A percentile compares a stretch with the other conserved stretches of the same genome.
Evolutionary conservation across 495 filamentous ascomycete genomes (phyloP).

Genomic region (Penicillium desertorum): DNA sequence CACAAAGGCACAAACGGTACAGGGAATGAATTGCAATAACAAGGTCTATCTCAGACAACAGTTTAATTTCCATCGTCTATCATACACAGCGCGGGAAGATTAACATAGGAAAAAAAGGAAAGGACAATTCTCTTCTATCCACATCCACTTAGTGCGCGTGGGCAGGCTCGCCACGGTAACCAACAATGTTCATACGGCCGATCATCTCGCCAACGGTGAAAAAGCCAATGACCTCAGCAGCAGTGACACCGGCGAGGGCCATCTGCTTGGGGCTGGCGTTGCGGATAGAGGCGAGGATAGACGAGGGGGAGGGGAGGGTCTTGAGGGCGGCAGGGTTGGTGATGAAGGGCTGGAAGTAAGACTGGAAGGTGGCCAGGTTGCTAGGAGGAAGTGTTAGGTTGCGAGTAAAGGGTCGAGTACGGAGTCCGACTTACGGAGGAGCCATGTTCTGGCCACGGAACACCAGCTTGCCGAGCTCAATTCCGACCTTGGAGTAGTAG

Average conservation of each 20-base stretch:
- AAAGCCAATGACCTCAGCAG: conserved; percentile 89
- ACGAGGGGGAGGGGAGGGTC: conserved; percentile 45
- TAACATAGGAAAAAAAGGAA: conserved; percentile 38
- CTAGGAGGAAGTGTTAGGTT: conserved; percentile 46
- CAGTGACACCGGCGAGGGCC: conserved; percentile 67
- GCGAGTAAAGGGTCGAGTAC: neutral
- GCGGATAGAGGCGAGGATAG: conserved; percentile 61
- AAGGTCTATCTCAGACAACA: conserved; percentile 48
- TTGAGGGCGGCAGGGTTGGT: conserved; percentile 63
- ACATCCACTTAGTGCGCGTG: conserved; percentile 58
- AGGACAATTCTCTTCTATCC: conserved; percentile 29
- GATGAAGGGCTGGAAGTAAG: conserved; percentile 74
- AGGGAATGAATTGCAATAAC: conserved; percentile 23
- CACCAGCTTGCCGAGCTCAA: conserved; percentile 84
- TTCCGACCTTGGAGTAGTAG: conserved; percentile 87
- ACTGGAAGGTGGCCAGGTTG: conserved; percentile 75
- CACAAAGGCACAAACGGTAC: neutral
- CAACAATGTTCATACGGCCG: conserved; percentile 87
- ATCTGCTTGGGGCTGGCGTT: conserved; percentile 69
- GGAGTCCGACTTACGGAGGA: conserved; percentile 73
- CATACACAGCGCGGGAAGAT: conserved; percentile 48
- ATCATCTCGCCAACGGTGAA: conserved; percentile 98
- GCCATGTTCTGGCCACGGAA: conserved; percentile 87
- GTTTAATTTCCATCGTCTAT: conserved; percentile 56
- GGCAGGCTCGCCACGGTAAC: conserved; percentile 72